Conservation (phyloP, 1,284 basidiomycete genomes). For the Apiotrichum akiyoshidainum region DNA sequence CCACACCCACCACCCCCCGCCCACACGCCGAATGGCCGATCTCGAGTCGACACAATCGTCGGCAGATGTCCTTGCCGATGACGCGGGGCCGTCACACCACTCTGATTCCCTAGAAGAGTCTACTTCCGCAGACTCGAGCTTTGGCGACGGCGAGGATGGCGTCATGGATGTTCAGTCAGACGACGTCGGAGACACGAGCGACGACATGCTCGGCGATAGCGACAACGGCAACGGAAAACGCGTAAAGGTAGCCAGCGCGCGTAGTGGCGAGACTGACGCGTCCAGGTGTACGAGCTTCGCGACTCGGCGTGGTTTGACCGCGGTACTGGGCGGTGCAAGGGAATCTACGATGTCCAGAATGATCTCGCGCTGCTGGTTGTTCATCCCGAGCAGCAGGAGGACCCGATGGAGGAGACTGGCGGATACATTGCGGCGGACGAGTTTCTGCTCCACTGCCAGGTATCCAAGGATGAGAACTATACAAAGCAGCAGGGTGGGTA, state of each 20-base stretch:
- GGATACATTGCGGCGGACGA: conserved; percentile 46
- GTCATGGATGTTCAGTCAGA: conserved; percentile 18
- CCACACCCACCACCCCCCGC: background rate
- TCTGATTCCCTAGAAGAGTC: conserved; percentile 7
- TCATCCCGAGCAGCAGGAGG: conserved; percentile 60
- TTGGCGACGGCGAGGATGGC: conserved; percentile 6
- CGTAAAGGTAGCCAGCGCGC: conserved; percentile 19
- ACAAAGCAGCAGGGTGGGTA: conserved; percentile 81
- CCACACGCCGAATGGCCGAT: conserved; percentile 22
- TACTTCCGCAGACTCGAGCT: background rate
- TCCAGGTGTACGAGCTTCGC: conserved; percentile 84
- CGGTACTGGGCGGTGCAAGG: conserved; percentile 89
- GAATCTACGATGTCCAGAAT: conserved; percentile 72
- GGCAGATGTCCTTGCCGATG: conserved; percentile 32
- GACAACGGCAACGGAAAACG: conserved; percentile 22
- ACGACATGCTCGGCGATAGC: conserved; percentile 12
- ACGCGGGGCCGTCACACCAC: background rate
- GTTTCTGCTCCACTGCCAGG: conserved; percentile 40
- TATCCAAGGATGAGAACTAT: conserved; percentile 72
- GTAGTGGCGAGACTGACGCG: background rate
- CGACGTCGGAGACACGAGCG: conserved; percentile 12
- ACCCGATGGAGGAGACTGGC: conserved; percentile 59
- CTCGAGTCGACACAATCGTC: conserved; percentile 29
- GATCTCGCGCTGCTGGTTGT: conserved; percentile 80
- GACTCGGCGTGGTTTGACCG: conserved; percentile 86